Conservation (phyloP, 2,329 filamentous ascomycete genomes). For the Colletotrichum cuscutae region DNA sequence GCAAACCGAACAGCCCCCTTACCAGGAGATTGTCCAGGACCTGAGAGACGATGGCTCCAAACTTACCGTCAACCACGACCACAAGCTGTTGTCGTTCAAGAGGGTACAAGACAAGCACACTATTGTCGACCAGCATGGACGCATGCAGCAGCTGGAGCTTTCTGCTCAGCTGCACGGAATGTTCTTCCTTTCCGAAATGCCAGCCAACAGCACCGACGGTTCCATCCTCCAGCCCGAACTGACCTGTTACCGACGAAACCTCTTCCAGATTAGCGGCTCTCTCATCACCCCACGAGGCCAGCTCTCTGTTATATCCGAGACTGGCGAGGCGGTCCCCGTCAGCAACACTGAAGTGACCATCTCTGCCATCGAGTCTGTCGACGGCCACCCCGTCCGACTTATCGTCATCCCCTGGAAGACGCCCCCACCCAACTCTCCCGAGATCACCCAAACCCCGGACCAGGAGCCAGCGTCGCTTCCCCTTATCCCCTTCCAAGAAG, state of each 20-base stretch:
- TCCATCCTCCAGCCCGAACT: constrained; percentile 78
- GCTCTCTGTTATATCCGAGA: constrained; percentile 83
- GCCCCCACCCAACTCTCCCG: constrained; percentile 81
- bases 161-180: constrained; percentile 85
- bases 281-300: constrained; percentile 83
- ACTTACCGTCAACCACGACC: constrained; percentile 67
- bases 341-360: constrained; percentile 86
- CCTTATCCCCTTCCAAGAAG: constrained; percentile 74
- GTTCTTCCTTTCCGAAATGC: constrained; percentile 88
- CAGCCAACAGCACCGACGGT: constrained; percentile 69
- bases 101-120: constrained; percentile 68
- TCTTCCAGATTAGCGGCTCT: constrained; percentile 95
- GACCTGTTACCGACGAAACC: constrained; percentile 94
- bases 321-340: constrained; percentile 85
- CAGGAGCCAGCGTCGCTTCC: constrained; percentile 89
- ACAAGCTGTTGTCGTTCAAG: constrained; percentile 69
- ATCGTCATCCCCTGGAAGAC: constrained; percentile 99
- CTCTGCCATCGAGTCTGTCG: constrained; percentile 93
- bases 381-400: constrained; percentile 89
- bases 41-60: constrained; percentile 68
- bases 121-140: constrained; percentile 68
- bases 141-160: constrained; percentile 70
- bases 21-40: constrained; percentile 71
- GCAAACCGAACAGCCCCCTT: constrained; percentile 64
- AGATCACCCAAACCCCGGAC: constrained; percentile 73